Percentiles rank a stretch among this genome's conserved stretches.
Evolutionary conservation across 352 stramenopile species (phyloP).

Genomic region (Globisporangium acanthophoron): DNA sequence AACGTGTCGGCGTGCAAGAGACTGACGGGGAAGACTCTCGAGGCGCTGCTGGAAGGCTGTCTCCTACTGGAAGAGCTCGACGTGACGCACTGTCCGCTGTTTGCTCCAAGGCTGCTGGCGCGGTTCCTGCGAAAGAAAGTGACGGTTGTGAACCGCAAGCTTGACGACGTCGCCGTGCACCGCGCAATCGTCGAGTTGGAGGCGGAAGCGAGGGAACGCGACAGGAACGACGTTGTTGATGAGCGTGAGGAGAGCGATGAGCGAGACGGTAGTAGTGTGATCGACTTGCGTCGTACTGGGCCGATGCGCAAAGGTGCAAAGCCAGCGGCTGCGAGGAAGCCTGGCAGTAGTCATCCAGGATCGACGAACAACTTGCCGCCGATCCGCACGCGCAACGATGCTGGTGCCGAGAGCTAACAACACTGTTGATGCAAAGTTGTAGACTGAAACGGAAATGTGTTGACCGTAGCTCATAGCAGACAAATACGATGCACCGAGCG

Average conservation of each 20-base stretch:
- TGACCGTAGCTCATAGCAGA: too few relatives aligned
- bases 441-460: background rate
- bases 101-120: slow-evolving; percentile 45
- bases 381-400: slow-evolving; percentile 10
- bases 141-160: slow-evolving; percentile 35
- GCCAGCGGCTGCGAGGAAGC: background rate
- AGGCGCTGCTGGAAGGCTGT: slow-evolving; percentile 46
- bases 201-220: background rate
- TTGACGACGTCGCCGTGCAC: slow-evolving; percentile 30
- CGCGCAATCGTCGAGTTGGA: slow-evolving; percentile 2
- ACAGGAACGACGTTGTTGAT: background rate
- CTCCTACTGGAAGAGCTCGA: slow-evolving; percentile 64
- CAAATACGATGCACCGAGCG: background rate
- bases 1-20: slow-evolving; percentile 80
- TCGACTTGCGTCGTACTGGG: background rate
- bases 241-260: slow-evolving; percentile 1
- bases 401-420: slow-evolving; percentile 4
- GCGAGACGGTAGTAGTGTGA: background rate
- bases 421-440: background rate
- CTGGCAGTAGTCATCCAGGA: background rate
- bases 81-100: slow-evolving; percentile 70
- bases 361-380: slow-evolving; percentile 12
- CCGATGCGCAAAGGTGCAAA: slow-evolving; percentile 1
- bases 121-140: slow-evolving; percentile 57
- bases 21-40: slow-evolving; percentile 58